Evolutionary conservation across 192 early-diverging fungal species (phyloP), one percentile per base, ranked within the genome.

Genomic region (Coemansia sp.): DNA sequence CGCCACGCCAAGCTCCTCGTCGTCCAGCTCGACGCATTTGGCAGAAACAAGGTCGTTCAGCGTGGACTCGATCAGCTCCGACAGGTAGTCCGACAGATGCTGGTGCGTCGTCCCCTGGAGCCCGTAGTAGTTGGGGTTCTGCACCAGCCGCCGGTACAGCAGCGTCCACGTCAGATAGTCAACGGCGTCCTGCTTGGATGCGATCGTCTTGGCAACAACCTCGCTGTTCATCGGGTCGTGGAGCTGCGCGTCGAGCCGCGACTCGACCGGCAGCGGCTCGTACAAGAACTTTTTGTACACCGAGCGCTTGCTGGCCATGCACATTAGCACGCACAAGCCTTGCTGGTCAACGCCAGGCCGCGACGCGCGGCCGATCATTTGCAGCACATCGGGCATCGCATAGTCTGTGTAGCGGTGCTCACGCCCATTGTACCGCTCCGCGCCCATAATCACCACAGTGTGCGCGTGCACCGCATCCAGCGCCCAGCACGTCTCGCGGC

Each of bases 141-240:
- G 87, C 11, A 92, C 86, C 89, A 99, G 89, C 26, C 98, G 89
- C 51, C 98, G 91, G 85, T 98, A 99, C 60, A 98, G 71, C 84
- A 98, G 93, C 33, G 97, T 95, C 98, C 98, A 99, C 0, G 98
- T 99, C 61, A 99, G 79, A 63, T 98, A 99, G 64, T 99, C 98
- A 1, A 99, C 95, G 0, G 98, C 98, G 73, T 98, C 96, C 75
- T 99, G 95, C 85, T 97, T 98, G 77, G 92, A 96, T 73, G 92
- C 91, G 48, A 99, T 95, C 0, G 94, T 95, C 71, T 92, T 92
- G 35, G 95, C 95, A 0, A 94, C 95, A 66, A 98, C 90, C 69
- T 98, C 98, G 21, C 94, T 93, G 78, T 96, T 97, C 84, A 99
- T 94, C 79, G 94, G 94, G 66, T 99, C 96, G 72, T 98, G 96